A percentile compares a stretch with the other conserved stretches of the same genome.
phyloP scores from a whole-genome alignment of 768 basidiomycete genomes.

The Suillus discolor region DNA sequence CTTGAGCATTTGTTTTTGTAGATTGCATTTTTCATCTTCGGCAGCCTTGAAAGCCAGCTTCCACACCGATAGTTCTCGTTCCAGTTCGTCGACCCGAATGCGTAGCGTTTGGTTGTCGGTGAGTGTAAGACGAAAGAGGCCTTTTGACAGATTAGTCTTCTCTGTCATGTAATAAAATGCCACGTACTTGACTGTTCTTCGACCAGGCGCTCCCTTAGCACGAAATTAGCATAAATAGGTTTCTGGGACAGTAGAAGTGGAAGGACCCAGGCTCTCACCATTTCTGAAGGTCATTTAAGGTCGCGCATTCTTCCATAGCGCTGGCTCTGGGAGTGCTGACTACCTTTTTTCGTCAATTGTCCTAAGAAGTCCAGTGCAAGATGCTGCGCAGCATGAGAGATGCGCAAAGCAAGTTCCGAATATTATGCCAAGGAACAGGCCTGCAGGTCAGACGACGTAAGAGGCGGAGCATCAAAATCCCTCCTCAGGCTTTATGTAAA shows the following conservation, averaged over 20 bases:
- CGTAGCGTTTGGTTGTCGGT: conserved; percentile 34
- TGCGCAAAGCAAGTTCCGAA: conserved; percentile 3
- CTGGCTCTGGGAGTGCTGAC: conserved; percentile 2
- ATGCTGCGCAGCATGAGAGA: conserved; percentile 1
- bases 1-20: conserved; percentile 27
- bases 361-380: conserved; percentile 1
- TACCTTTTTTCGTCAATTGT: not conserved
- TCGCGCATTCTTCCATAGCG: conserved; percentile 9
- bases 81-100: conserved; percentile 36
- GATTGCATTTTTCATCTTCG: conserved; percentile 34
- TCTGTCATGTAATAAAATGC: not conserved
- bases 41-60: conserved; percentile 38
- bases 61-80: conserved; percentile 44
- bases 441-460: not conserved
- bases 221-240: conserved; percentile 5
- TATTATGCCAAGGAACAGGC: conserved; percentile 1
- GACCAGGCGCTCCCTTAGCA: conserved; percentile 33
- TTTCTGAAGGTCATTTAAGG: conserved; percentile 11
- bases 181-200: conserved; percentile 36
- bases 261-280: conserved; percentile 8
- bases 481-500: not conserved
- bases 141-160: conserved; percentile 11
- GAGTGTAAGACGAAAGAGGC: conserved; percentile 34
- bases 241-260: not conserved
- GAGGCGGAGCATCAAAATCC: conserved; percentile 5